Base-by-base conservation (phyloP, 2,329 filamentous ascomycete genomes). In the Penicillium freii region DNA sequence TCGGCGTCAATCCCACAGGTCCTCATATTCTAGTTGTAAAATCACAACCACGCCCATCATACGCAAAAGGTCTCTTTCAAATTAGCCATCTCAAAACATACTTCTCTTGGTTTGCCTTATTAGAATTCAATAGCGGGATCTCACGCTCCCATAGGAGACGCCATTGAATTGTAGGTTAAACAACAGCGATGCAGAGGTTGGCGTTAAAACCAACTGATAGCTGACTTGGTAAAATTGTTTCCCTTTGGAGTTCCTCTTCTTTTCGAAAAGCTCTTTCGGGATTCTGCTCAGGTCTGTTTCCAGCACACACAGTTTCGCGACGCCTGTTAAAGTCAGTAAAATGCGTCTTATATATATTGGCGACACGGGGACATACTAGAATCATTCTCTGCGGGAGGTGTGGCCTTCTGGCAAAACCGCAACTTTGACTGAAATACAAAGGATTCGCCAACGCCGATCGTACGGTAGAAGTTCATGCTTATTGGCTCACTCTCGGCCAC, bases 151-250 rank as follows among this genome's bases (percentile, higher is more conserved):
- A 23, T 69, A 70, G 1, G 61, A 61, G 3, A 64, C 57, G 0
- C 62, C 63, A 19, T 71, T 67, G 25, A 71, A 68, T 23, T 70
- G 56, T 11, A 67, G 46, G 1, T 69, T 57, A 25, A 69, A 67
- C 1, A 66, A 15, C 27, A 71, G 36, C 0, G 62, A 67, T 2
- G 65, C 65, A 1, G 67, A 71, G 2, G 49, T 55, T 1, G 67
- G 62, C 0, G 62, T 68, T 17, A 71, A 43, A 23, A 56, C 51
- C 17, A 71, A 23, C 0, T 60, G 8, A 15, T 11, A 64, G 0
- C 0, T 0, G 8, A 71, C 29, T 0, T 31, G 6, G 39, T 61
- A 69, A 15, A 63, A 71, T 6, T 57, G 11, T 0, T 44, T 2
- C 0, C 68, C 64, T 2, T 45, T 39, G 1, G 63, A 69, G 47